These are phyloP conservation scores for Sungouiella thailandica DNA, from an alignment of 805 yeast genomes.

Conservation along the genomic window DNA sequence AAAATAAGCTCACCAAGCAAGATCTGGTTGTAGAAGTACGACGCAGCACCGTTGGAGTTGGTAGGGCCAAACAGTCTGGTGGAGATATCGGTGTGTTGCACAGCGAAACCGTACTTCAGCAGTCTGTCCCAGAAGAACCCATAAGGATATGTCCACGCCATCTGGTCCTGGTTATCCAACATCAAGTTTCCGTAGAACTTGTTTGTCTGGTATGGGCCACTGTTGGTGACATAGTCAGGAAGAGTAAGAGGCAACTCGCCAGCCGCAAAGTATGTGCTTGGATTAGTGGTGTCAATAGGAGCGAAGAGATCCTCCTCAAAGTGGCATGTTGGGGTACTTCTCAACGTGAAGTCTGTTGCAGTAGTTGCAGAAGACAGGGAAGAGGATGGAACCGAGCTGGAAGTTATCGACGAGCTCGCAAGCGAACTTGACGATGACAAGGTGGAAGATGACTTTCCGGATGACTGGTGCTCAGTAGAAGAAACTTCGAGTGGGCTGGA, in stretches of 20 bases:
- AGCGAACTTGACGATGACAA: constrained; percentile 1
- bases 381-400: background rate
- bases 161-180: constrained; percentile 48
- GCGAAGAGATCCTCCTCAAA: background rate
- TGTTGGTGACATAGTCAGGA: constrained; percentile 44
- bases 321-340: background rate
- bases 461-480: too few relatives aligned
- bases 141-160: constrained; percentile 66
- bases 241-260: constrained; percentile 11
- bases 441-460: too few relatives aligned
- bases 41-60: constrained; percentile 39
- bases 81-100: constrained; percentile 48
- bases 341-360: background rate
- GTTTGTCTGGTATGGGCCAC: constrained; percentile 59
- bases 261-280: background rate
- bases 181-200: constrained; percentile 68
- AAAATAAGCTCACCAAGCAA: constrained; percentile 51
- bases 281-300: background rate
- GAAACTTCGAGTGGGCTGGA: too few relatives aligned
- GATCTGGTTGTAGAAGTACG: constrained; percentile 53
- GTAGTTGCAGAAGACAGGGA: background rate
- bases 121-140: constrained; percentile 50
- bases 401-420: background rate
- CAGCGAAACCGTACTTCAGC: constrained; percentile 51
- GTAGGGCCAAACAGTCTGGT: constrained; percentile 44